Percentiles rank a stretch among this genome's conserved stretches.
Conservation (phyloP, 805 yeast genomes). For the Starmerella khaoyaiensis region DNA sequence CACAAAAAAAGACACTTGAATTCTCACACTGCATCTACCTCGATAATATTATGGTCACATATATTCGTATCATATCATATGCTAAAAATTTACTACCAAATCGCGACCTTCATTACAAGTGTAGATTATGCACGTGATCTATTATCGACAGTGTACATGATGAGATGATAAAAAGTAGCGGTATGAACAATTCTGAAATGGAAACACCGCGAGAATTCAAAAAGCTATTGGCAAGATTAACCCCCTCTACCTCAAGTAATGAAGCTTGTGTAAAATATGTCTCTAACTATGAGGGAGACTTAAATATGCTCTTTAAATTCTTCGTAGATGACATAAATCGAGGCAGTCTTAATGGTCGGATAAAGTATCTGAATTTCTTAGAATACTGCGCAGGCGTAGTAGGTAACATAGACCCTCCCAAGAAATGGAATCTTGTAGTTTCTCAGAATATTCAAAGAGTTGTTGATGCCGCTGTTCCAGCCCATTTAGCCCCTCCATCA, state of each 20-base stretch:
- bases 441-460: slow-evolving; percentile 11
- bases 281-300: slow-evolving; percentile 36
- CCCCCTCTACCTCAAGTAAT: slow-evolving; percentile 38
- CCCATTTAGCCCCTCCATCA: slow-evolving; percentile 19
- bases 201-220: too few species aligned
- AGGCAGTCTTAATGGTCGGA: slow-evolving; percentile 39
- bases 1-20: too few species aligned
- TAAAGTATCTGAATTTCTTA: slow-evolving; percentile 56
- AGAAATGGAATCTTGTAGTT: slow-evolving; percentile 6
- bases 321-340: slow-evolving; percentile 45
- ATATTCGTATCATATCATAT: too few species aligned
- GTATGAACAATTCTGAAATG: too few species aligned
- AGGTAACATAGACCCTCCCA: slow-evolving; percentile 8
- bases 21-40: too few species aligned
- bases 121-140: too few species aligned
- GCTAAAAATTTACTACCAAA: too few species aligned
- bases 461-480: slow-evolving; percentile 21
- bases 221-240: slow-evolving; percentile 49
- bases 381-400: slow-evolving; percentile 38
- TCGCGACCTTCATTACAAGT: too few species aligned
- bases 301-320: slow-evolving; percentile 57
- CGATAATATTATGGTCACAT: too few species aligned
- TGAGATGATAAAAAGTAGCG: too few species aligned
- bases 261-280: slow-evolving; percentile 23
- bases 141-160: too few species aligned